These are phyloP conservation scores for Termitomyces bulborhizus DNA, from an alignment of 768 basidiomycete genomes.

Conservation along the genomic window DNA sequence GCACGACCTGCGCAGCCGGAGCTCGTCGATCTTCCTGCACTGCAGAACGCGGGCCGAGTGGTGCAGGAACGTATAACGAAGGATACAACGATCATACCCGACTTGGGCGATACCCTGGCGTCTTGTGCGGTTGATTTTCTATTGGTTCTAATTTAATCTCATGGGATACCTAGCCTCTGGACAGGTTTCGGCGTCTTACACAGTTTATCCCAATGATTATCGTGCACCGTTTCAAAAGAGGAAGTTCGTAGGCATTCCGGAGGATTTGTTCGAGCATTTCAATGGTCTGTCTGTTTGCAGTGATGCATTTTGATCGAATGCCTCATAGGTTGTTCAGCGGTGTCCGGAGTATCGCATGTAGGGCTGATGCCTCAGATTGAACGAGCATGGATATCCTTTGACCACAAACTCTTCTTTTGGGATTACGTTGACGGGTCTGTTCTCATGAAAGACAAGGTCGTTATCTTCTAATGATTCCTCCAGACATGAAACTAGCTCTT, in stretches of 20 bases:
- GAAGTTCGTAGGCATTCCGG: conserved; percentile 71
- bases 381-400: conserved; percentile 91
- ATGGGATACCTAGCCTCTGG: conserved; percentile 41
- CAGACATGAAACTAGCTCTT: conserved; percentile 90
- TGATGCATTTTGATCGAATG: not conserved
- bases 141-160: conserved; percentile 4
- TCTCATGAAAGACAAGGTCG: not conserved
- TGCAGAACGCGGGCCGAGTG: conserved; percentile 62
- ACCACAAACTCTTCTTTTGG: conserved; percentile 94
- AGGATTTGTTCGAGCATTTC: conserved; percentile 72
- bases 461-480: not conserved
- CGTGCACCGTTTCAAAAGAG: conserved; percentile 78
- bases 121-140: conserved; percentile 37
- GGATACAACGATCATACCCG: conserved; percentile 71
- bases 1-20: conserved; percentile 21
- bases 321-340: conserved; percentile 32
- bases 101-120: conserved; percentile 62
- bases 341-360: conserved; percentile 74
- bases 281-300: conserved; percentile 44
- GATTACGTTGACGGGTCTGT: conserved; percentile 91
- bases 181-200: conserved; percentile 73
- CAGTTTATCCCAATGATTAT: conserved; percentile 69
- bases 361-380: conserved; percentile 91
- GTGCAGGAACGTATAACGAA: conserved; percentile 65
- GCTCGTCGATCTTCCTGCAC: conserved; percentile 51